Conservation (phyloP, 495 filamentous ascomycete genomes). For the Podospora fimiseda region DNA sequence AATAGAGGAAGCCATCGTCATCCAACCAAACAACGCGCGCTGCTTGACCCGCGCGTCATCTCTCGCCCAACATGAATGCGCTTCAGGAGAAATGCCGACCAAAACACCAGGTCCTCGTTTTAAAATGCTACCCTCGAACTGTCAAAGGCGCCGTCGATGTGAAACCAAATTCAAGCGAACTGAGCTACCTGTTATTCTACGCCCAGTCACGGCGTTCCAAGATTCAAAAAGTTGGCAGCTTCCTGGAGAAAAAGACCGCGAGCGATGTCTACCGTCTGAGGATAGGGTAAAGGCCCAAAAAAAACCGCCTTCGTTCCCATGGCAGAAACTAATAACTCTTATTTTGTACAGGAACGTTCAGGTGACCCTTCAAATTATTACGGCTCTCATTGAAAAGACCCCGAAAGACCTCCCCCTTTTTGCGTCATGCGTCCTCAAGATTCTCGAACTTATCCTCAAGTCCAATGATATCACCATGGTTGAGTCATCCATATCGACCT, state of each 20-base stretch:
- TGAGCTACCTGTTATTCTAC: constrained; percentile 94
- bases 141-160: constrained; percentile 84
- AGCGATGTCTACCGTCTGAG: constrained; percentile 76
- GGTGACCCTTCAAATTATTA: constrained; percentile 82
- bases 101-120: constrained; percentile 86
- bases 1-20: background rate
- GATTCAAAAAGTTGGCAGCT: constrained; percentile 86
- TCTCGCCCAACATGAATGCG: constrained; percentile 43
- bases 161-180: constrained; percentile 87
- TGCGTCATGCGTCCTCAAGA: constrained; percentile 68
- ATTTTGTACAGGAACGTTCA: constrained; percentile 68
- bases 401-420: constrained; percentile 85
- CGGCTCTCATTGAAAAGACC: constrained; percentile 82
- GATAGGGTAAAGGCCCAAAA: constrained; percentile 61
- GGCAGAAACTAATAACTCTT: background rate
- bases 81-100: constrained; percentile 62
- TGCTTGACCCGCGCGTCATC: background rate
- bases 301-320: background rate
- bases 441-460: constrained; percentile 68
- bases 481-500: constrained; percentile 77
- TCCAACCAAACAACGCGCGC: background rate
- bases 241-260: constrained; percentile 82
- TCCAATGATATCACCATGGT: constrained; percentile 82
- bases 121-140: constrained; percentile 89
- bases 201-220: constrained; percentile 87